A percentile compares a stretch with the other conserved stretches of the same genome.
Conservation (phyloP, 306 rosid genomes). For the Prinsepia uniflora region DNA sequence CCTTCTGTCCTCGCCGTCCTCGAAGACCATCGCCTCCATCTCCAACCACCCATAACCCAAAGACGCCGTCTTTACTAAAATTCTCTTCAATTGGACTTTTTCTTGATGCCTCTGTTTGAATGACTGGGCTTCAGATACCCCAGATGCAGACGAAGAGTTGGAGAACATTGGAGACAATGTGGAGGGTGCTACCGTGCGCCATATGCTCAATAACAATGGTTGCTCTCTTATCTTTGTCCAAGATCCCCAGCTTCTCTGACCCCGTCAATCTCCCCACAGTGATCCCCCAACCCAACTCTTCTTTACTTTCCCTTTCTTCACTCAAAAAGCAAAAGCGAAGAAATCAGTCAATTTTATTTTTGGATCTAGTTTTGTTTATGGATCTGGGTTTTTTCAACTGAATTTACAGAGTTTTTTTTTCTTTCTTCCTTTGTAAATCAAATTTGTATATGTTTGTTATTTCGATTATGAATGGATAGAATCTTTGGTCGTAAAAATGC, state of each 20-base stretch:
- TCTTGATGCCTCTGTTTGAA: background rate
- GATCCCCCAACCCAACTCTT: constrained; percentile 2
- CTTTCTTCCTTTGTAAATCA: too few relatives aligned
- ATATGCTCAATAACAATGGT: constrained; percentile 45
- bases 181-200: constrained; percentile 64
- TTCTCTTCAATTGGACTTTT: background rate
- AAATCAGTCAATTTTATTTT: background rate
- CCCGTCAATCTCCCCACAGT: constrained; percentile 62
- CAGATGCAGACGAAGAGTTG: constrained; percentile 61
- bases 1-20: too few relatives aligned
- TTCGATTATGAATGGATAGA: too few relatives aligned
- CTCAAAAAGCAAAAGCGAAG: background rate
- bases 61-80: background rate
- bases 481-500: too few relatives aligned
- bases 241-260: constrained; percentile 53
- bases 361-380: too few relatives aligned
- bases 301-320: background rate
- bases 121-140: constrained; percentile 14
- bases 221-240: constrained; percentile 56
- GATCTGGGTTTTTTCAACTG: too few relatives aligned
- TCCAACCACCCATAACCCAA: background rate
- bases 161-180: constrained; percentile 38
- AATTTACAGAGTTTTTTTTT: too few relatives aligned
- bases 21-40: too few relatives aligned
- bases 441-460: too few relatives aligned